phyloP scores from a whole-genome alignment of 2,329 filamentous ascomycete genomes.

The Aspergillus phoenicis region DNA sequence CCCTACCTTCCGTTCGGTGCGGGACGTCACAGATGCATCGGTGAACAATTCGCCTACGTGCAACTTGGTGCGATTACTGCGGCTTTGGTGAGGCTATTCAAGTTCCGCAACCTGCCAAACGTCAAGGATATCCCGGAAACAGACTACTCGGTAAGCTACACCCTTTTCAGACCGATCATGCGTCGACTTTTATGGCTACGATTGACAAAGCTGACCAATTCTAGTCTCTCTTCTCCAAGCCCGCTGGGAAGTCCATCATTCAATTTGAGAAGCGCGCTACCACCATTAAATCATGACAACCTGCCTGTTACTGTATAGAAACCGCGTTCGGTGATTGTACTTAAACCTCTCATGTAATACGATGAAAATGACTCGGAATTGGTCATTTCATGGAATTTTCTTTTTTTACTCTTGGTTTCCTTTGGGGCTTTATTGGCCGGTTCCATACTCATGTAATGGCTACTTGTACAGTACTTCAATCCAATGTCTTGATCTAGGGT shows the following conservation, averaged over 20 bases:
- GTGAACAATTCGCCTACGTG: constrained; percentile 93
- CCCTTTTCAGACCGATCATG: background rate
- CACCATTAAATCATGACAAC: constrained; percentile 29
- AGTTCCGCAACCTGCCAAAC: constrained; percentile 64
- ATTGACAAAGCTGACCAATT: constrained; percentile 14
- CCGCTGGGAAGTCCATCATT: constrained; percentile 70
- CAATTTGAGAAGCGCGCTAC: constrained; percentile 64
- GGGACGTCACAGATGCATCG: constrained; percentile 90
- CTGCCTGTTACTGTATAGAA: background rate
- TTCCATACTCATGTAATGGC: background rate
- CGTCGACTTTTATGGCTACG: background rate
- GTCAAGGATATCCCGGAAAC: constrained; percentile 46
- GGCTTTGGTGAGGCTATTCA: constrained; percentile 75
- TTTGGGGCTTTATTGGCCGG: background rate
- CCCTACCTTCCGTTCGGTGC: constrained; percentile 95
- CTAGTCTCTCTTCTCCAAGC: constrained; percentile 69
- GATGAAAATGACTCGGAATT: background rate
- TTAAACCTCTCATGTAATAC: background rate
- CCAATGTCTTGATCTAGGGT: background rate
- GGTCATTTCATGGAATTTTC: background rate
- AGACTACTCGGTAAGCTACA: constrained; percentile 56
- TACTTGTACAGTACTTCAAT: background rate
- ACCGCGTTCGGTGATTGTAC: background rate
- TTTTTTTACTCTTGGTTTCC: background rate
- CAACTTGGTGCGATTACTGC: constrained; percentile 86